Conservation (phyloP, 2,329 filamentous ascomycete genomes). For the Trichoderma citrinoviride region DNA sequence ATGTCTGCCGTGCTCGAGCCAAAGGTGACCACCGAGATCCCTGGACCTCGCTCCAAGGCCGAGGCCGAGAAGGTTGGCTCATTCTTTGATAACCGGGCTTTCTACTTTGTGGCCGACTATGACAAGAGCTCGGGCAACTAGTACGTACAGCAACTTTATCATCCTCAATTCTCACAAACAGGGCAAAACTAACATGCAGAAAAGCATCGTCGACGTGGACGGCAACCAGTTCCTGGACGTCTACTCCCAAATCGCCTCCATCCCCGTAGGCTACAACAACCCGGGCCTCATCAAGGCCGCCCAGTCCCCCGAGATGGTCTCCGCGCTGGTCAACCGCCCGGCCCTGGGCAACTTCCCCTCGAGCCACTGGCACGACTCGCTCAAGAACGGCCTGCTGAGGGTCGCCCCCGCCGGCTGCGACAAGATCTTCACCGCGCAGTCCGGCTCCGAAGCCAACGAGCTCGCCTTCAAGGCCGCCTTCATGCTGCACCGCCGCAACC, state of each 20-base stretch:
- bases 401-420: conserved; percentile 72
- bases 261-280: conserved; percentile 82
- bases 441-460: conserved; percentile 81
- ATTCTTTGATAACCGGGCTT: conserved; percentile 51
- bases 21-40: conserved; percentile 39
- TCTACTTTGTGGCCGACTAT: conserved; percentile 54
- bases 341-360: conserved; percentile 79
- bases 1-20: conserved; percentile 37
- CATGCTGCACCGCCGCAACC: conserved; percentile 72
- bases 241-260: conserved; percentile 80
- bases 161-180: too few species aligned
- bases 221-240: conserved; percentile 51
- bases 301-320: conserved; percentile 67
- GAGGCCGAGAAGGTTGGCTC: conserved; percentile 43
- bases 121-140: conserved; percentile 53
- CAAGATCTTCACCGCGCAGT: conserved; percentile 78
- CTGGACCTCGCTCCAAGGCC: conserved; percentile 41
- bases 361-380: conserved; percentile 68
- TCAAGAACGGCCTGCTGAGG: conserved; percentile 67
- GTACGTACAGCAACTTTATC: conserved; percentile 23
- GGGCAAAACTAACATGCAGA: neutral
- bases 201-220: conserved; percentile 47
- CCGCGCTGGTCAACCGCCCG: conserved; percentile 72
- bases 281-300: conserved; percentile 63
- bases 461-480: conserved; percentile 84